Percentiles rank a stretch among this genome's conserved stretches.
These are phyloP conservation scores for Ustilago shanxiensis DNA, from an alignment of 1,284 basidiomycete genomes.

Conservation along the genomic window DNA sequence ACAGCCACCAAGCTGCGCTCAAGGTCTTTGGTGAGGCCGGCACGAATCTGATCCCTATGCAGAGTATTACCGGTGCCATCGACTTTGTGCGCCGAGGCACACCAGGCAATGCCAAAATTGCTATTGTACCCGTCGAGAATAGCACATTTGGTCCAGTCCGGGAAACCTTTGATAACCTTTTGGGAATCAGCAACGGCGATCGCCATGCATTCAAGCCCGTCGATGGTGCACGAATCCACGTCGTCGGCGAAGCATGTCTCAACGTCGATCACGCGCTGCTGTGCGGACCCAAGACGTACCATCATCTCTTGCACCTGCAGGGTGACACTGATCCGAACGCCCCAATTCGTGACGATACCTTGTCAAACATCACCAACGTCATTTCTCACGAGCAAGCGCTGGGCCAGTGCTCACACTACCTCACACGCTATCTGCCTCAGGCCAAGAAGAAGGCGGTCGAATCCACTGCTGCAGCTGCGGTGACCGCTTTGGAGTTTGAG, in stretches of 20 bases:
- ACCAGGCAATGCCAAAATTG: conserved; percentile 49
- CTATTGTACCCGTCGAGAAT: conserved; percentile 51
- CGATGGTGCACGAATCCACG: conserved; percentile 33
- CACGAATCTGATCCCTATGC: conserved; percentile 49
- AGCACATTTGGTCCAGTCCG: conserved; percentile 51
- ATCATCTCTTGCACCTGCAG: conserved; percentile 45
- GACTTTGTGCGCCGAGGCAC: conserved; percentile 54
- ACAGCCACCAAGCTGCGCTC: conserved; percentile 51
- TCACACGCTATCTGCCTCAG: conserved; percentile 47
- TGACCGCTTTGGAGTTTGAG: conserved; percentile 49
- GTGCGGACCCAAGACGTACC: conserved; percentile 51
- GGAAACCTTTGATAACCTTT: conserved; percentile 45
- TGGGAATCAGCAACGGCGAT: conserved; percentile 46
- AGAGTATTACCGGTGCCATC: conserved; percentile 52
- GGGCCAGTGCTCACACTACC: conserved; percentile 48
- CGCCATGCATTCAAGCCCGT: conserved; percentile 34
- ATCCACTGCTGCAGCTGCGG: conserved; percentile 49
- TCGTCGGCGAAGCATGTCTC: conserved; percentile 47
- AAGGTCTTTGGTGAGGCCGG: conserved; percentile 45
- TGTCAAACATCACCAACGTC: conserved; percentile 55
- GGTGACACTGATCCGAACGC: conserved; percentile 38
- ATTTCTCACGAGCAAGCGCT: conserved; percentile 56
- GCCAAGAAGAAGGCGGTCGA: conserved; percentile 49
- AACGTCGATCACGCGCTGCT: conserved; percentile 48
- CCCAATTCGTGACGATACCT: conserved; percentile 41